Evolutionary conservation across 768 basidiomycete species (phyloP), one percentile per base, ranked within the genome.

Genomic region (Calocera viscosa): DNA sequence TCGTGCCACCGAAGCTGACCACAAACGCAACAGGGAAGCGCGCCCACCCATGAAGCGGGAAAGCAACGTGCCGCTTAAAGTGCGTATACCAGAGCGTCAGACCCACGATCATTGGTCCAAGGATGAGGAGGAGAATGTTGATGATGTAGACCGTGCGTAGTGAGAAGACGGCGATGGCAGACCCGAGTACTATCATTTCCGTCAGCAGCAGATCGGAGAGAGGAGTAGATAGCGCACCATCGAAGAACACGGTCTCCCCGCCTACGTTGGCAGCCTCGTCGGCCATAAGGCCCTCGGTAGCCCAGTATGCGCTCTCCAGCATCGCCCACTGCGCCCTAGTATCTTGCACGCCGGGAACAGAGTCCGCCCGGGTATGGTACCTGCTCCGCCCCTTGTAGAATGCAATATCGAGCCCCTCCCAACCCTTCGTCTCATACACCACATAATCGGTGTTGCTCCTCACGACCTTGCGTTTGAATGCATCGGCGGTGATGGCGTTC

Each of bases 291-390:
- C 78, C 78, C 7, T 80, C 60, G 8, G 85, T 88, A 0, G 84
- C 83, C 1, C 80, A 83, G 64, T 79, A 75, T 0, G 84, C 77
- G 0, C 81, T 79, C 69, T 91, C 88, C 82, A 92, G 82, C 86
- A 91, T 89, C 1, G 84, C 80, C 89, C 90, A 92, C 8, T 86
- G 77, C 38, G 77, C 80, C 70, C 80, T 78, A 14, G 80, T 78
- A 0, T 85, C 86, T 10, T 22, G 14, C 71, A 80, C 84, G 64
- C 82, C 82, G 7, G 86, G 78, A 49, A 91, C 80, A 1, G 84
- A 80, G 72, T 92, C 90, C 43, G 83, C 83, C 72, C 81, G 82
- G 0, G 90, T 91, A 73, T 93, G 91, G 70, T 92, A 92, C 68
- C 80, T 81, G 68, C 86, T 85, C 47, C 90, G 80, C 0, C 84